Base-by-base conservation (phyloP, 2,329 filamentous ascomycete genomes). In the Ophiostoma perfectum region DNA sequence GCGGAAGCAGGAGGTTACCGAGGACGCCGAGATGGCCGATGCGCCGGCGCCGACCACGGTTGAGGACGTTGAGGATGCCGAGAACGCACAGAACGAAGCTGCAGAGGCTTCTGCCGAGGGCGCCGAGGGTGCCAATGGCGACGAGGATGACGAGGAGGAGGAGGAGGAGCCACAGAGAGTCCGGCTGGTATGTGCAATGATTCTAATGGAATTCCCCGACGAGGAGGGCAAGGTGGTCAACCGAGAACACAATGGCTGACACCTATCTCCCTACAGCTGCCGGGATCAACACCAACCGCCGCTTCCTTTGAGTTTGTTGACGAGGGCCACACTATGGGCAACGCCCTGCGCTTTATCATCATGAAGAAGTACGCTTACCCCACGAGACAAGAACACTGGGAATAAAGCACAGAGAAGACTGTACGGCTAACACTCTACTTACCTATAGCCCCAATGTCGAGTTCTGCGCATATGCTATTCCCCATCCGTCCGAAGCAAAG, bases 381-480 rank as follows among this genome's bases (percentile, higher is more conserved):
- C 1, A 2, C 7, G 8, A 66, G 18, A 36, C 49, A 3, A 7
- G 49, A n/a, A 9, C 27, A 41, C 38, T 7, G 38, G 27, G 1
- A 27, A 11, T 4, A 11, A 8, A 52, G 11, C 9, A 55, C 12
- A 2, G 16, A 16, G 14, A 5, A 62, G 9, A 14, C 5, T 12
- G 36, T 11, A 62, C 55, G 18, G 16, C 39, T 63, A 63, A 63
- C 60, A 63, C 4, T n/a, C 16, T 58, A 3, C 27, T 27, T 2
- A 27, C 27, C 7, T 45, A 36, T 72, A 98, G 94, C 78, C 94
- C 95, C 42, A 88, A 95, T 72, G 95, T 99, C 70, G 95, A 99
- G 78, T 97, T 99, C 80, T 98, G 95, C 79, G 95, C 94, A 70
- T 99, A 99, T 79, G 92, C 94, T 7, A 98, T 99, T 71, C 95